Base-by-base conservation (phyloP, 768 basidiomycete genomes). In the Collybia mongolica region DNA sequence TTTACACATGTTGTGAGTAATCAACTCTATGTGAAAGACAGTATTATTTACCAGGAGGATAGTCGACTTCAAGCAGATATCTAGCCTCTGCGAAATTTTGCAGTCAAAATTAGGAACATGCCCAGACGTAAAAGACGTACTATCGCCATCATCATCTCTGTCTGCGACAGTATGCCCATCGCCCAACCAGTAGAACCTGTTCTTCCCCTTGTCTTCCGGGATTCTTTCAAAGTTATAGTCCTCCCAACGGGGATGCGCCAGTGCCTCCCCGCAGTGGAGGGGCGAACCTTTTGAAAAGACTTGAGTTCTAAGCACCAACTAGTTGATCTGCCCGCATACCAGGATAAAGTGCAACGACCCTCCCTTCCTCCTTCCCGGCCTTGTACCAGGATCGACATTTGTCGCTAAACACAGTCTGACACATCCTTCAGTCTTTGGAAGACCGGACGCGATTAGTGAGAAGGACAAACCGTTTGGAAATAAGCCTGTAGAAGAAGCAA, bases 331-430 rank as follows among this genome's bases (percentile, higher is more conserved):
- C 14, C 17, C 35, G 41, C 67, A 29, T 58, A 80, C 81, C 81
- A 15, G 84, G 83, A 81, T 81, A 86, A 6, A 86, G 67, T 0
- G 72, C 81, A 19, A 75, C 73, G 6, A 84, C 67, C 1, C 79
- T 73, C 1, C 84, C 83, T 62, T 81, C 79, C 53, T 77, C 76
- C 53, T 76, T 78, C 4, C 82, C 82, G 37, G 66, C 69, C 59
- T 84, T 84, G 59, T 84, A 86, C 83, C 85, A 87, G 26, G 81
- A 81, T 12, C 74, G 67, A 55, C 83, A 85, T 54, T 77, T 77
- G 42, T 75, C 72, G 32, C 75, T 72, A 60, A 78, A 85, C 2
- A 84, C 81, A 3, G 81, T 83, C 79, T 83, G 46, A 6, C 29
- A 22, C 18, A 15, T 15, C n/a, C 9, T 20, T 3, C 26, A 49